Percentiles rank a stretch among this genome's conserved stretches.
phyloP scores from a whole-genome alignment of 192 early-diverging fungal genomes.

The Neocallimastix lanati region DNA sequence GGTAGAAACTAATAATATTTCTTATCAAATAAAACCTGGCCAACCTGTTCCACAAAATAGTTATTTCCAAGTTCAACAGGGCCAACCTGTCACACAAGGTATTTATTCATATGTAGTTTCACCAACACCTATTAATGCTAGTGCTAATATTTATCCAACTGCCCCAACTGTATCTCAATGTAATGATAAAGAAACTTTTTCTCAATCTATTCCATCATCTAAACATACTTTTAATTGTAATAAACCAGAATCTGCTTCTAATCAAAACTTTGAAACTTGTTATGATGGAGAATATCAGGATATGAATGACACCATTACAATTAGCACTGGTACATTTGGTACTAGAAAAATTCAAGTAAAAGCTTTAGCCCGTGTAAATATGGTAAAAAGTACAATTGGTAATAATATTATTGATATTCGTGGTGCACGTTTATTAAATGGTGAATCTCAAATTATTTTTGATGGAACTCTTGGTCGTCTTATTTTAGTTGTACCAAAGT shows the following conservation, averaged over 20 bases:
- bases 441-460: neutral
- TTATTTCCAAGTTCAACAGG: too few species aligned
- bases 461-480: neutral
- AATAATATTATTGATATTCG: neutral
- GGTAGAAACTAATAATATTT: too few species aligned
- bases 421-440: neutral
- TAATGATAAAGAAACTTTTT: too few species aligned
- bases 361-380: neutral
- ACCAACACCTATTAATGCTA: too few species aligned
- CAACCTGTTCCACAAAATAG: too few species aligned
- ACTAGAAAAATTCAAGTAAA: neutral
- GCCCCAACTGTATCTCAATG: too few species aligned
- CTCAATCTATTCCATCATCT: neutral
- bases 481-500: neutral
- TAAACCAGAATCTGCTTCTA: neutral
- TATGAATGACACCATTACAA: neutral
- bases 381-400: neutral
- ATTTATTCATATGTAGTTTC: too few species aligned
- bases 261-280: neutral
- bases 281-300: neutral
- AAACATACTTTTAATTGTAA: neutral
- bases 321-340: neutral
- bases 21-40: too few species aligned
- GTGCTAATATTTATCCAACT: too few species aligned
- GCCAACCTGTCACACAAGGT: too few species aligned